Evolutionary conservation across 805 yeast species (phyloP), one percentile per base, ranked within the genome.

Genomic region (Spencermartinsiella europaea): DNA sequence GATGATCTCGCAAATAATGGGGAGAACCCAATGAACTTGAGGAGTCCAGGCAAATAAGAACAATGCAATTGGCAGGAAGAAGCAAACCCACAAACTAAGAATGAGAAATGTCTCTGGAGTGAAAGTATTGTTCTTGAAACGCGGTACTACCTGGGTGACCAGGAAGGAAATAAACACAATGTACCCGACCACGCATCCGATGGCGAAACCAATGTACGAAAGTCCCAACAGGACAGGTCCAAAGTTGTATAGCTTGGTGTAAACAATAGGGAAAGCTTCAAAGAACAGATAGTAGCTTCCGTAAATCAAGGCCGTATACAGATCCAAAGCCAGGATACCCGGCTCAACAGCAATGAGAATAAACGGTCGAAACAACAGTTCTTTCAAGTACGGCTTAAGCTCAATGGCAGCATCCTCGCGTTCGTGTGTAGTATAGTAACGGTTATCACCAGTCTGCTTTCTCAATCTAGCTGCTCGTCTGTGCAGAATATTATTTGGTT

Each of bases 261-360:
- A 81, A 2, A 76, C 79, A 31, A 79, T 65, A 5, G 86, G 85
- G 62, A 77, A 77, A 4, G 78, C 79, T 61, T 81, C 85, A 54
- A 80, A 77, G 69, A 76, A 80, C 19, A 78, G 58, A 58, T 78
- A 81, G 50, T 76, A 52, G 27, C 73, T 61, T 22, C 81, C 75
- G 59, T 80, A 80, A 5, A 72, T 65, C 42, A 79, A 54, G 0
- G 80, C 77, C 52, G 75, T 64, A 58, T 78, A 79, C 22, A 73
- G 19, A 55, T 79, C 72, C 49, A 79, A 71, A 25, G 78, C 66
- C 16, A 79, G 48, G n/a, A 80, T 73, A 21, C 76, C 76, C 0
- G 85, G 85, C 59, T 80, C 85, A 41, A 60, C 51, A 21, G 72
- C 28, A n/a, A 74, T 68, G 46, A 80, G 66, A 45, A 70, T 71